phyloP scores from a whole-genome alignment of 345 rosid species.

The Salix koriyanagi region DNA sequence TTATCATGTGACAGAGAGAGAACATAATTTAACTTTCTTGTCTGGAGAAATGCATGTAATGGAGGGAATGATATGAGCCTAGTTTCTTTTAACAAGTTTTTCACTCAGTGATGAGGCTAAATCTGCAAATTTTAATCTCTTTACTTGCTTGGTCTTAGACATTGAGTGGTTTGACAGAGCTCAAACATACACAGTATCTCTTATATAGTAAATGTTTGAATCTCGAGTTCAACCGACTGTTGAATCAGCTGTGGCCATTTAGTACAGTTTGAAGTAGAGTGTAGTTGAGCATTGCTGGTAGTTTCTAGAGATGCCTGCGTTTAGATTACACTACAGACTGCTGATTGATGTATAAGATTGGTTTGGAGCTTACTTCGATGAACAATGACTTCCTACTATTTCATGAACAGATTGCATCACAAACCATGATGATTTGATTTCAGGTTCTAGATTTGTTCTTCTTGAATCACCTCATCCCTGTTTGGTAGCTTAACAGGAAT shows the following conservation, averaged over 20 bases:
- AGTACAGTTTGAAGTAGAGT: no score
- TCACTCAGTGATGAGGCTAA: no score
- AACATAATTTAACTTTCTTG: neutral
- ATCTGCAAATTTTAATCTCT: no score
- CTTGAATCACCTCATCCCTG: neutral
- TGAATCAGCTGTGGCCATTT: no score
- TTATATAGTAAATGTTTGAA: accelerated
- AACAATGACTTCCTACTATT: no score
- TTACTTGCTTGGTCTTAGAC: no score
- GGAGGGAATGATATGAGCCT: neutral
- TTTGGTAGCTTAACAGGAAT: neutral
- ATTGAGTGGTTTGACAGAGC: neutral
- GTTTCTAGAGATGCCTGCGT: neutral
- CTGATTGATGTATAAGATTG: neutral
- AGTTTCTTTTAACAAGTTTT: neutral
- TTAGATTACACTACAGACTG: neutral
- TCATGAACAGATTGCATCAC: no score
- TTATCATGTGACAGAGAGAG: neutral
- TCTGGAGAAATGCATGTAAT: neutral
- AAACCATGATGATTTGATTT: neutral
- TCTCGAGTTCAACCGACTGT: no score
- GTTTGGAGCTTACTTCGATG: neutral
- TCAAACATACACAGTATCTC: no score
- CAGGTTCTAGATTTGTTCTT: neutral
- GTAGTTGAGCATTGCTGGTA: no score